phyloP scores from a whole-genome alignment of 140 eudicot species.

The Ambrosia hybrid region DNA sequence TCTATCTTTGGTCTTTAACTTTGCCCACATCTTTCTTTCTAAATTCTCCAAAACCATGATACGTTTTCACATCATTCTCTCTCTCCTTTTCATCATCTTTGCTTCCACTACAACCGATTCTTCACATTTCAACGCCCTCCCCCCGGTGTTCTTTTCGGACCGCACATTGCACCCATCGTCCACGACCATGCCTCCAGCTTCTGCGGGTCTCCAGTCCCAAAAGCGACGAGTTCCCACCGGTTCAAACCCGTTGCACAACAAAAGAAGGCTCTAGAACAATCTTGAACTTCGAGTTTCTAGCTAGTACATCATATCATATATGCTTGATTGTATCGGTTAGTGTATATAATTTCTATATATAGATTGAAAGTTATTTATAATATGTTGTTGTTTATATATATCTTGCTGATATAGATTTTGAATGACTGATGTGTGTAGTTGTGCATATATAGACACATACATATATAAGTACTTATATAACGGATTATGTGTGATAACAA shows the following conservation, averaged over 20 bases:
- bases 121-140: constrained; percentile 27
- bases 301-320: too few relatives aligned
- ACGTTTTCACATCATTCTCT: constrained; percentile 41
- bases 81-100: constrained; percentile 31
- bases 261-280: constrained; percentile 29
- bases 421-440: neutral
- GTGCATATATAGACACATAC: neutral
- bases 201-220: constrained; percentile 33
- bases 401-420: neutral
- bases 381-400: neutral
- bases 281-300: neutral
- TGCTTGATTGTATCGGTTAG: constrained; percentile 10
- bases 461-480: too few relatives aligned
- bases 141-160: constrained; percentile 18
- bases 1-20: constrained; percentile 22
- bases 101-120: constrained; percentile 17
- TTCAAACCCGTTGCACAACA: constrained; percentile 65
- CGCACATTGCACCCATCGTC: constrained; percentile 16
- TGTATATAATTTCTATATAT: constrained; percentile 23
- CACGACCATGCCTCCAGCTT: constrained; percentile 27
- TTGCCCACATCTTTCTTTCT: constrained; percentile 18
- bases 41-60: constrained; percentile 40
- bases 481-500: neutral
- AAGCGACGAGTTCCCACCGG: constrained; percentile 61
- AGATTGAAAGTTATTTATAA: neutral